phyloP scores from a whole-genome alignment of 305 asterid species.

The Andrographis paniculata region DNA sequence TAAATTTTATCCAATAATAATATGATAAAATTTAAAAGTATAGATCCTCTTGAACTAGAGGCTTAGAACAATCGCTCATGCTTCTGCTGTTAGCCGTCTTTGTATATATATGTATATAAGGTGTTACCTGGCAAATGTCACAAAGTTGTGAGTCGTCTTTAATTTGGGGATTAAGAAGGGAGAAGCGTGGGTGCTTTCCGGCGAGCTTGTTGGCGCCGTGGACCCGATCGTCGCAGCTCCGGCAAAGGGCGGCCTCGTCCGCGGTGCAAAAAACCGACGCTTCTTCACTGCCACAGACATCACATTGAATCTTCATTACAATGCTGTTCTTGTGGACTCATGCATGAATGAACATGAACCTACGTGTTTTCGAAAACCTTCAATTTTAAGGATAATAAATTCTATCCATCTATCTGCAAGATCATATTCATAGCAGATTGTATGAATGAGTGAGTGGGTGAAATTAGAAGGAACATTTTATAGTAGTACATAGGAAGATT shows the following conservation, averaged over 20 bases:
- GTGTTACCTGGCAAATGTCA: slow-evolving; percentile 72
- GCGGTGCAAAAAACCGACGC: slow-evolving; percentile 74
- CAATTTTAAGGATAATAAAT: no score
- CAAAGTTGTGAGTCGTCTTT: slow-evolving; percentile 54
- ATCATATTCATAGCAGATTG: not conserved
- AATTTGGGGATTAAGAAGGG: slow-evolving; percentile 42
- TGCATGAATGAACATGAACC: slow-evolving; percentile 5
- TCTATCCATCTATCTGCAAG: no score
- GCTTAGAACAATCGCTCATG: no score
- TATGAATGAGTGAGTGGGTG: slow-evolving; percentile 26
- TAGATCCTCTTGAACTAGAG: not conserved
- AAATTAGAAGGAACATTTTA: slow-evolving; percentile 15
- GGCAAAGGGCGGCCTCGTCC: slow-evolving; percentile 87
- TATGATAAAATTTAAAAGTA: no score
- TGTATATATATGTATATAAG: slow-evolving; percentile 11
- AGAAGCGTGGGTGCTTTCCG: slow-evolving; percentile 64
- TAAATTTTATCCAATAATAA: no score
- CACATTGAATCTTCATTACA: slow-evolving; percentile 81
- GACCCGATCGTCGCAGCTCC: slow-evolving; percentile 53
- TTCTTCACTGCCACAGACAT: slow-evolving; percentile 68
- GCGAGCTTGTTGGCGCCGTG: slow-evolving; percentile 83
- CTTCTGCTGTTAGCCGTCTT: not conserved
- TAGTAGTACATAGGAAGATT: not conserved
- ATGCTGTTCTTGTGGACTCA: not conserved
- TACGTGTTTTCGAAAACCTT: slow-evolving; percentile 1